Percentiles rank a stretch among this genome's conserved stretches.
These are phyloP conservation scores for Pseudopithomyces chartarum DNA, from an alignment of 2,329 filamentous ascomycete genomes.

Conservation along the genomic window DNA sequence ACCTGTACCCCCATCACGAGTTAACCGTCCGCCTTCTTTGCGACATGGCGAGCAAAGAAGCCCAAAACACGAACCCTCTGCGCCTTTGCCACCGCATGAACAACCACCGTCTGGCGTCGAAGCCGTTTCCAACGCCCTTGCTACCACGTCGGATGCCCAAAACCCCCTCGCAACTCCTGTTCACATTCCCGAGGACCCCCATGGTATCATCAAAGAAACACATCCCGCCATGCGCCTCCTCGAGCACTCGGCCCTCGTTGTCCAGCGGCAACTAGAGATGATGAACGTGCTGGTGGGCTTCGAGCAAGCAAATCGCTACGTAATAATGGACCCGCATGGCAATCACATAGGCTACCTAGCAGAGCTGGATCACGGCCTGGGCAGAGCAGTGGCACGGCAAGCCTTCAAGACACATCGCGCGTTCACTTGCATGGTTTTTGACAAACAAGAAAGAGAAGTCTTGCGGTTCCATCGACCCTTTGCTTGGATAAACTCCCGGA, in stretches of 20 bases:
- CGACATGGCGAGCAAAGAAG: constrained; percentile 10
- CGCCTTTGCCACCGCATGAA: constrained; percentile 12
- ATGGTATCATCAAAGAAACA: constrained; percentile 61
- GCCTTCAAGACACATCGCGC: constrained; percentile 66
- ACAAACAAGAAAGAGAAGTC: constrained; percentile 64
- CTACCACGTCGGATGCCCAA: constrained; percentile 47
- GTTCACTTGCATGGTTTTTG: constrained; percentile 70
- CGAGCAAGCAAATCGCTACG: constrained; percentile 69
- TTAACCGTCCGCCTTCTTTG: constrained; percentile 11
- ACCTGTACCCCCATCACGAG: constrained; percentile 14
- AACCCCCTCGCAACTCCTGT: constrained; percentile 64
- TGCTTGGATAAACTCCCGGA: constrained; percentile 65
- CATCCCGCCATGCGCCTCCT: constrained; percentile 65
- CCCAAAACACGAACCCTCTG: constrained; percentile 12
- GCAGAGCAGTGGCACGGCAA: constrained; percentile 61
- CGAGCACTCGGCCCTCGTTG: constrained; percentile 64
- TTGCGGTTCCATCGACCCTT: constrained; percentile 67
- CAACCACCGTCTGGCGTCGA: constrained; percentile 44
- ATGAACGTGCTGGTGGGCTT: constrained; percentile 70
- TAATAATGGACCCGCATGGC: constrained; percentile 67
- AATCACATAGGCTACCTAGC: constrained; percentile 69
- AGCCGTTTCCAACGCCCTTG: constrained; percentile 52
- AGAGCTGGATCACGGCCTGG: constrained; percentile 65
- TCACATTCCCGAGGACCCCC: constrained; percentile 64
- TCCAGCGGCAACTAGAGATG: constrained; percentile 67